Conservation (phyloP, 2,329 filamentous ascomycete genomes). For the Fusarium redolens region DNA sequence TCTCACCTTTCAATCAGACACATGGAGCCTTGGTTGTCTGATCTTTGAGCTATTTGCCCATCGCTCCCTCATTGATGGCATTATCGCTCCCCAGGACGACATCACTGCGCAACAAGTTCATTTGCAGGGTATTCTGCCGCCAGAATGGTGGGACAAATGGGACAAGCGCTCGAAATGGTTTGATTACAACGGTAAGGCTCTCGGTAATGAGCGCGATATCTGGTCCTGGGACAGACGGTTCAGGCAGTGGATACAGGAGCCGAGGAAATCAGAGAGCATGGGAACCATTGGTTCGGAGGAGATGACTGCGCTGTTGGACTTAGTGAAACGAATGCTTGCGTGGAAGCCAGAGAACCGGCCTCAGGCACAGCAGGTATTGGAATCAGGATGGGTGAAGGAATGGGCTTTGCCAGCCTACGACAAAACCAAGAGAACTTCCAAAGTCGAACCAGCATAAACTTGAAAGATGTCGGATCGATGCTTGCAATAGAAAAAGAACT, state of each 20-base stretch:
- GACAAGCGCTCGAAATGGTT: slow-evolving; percentile 34
- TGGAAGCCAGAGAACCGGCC: slow-evolving; percentile 14
- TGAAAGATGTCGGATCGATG: too few relatives aligned
- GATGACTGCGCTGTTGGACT: neutral
- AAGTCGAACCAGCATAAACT: neutral
- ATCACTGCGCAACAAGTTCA: slow-evolving; percentile 36
- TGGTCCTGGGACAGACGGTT: slow-evolving; percentile 21
- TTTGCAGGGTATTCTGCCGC: slow-evolving; percentile 26
- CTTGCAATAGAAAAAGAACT: neutral
- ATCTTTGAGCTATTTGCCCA: slow-evolving; percentile 51
- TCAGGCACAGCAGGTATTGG: slow-evolving; percentile 10
- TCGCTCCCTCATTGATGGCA: slow-evolving; percentile 35
- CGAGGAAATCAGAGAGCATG: slow-evolving; percentile 3
- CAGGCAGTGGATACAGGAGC: slow-evolving; percentile 14
- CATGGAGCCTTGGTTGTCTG: slow-evolving; percentile 54
- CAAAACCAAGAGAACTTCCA: neutral
- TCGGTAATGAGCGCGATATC: slow-evolving; percentile 4
- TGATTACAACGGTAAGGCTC: slow-evolving; percentile 25
- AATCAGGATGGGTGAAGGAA: slow-evolving; percentile 24
- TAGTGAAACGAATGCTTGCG: slow-evolving; percentile 25
- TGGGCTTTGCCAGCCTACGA: slow-evolving; percentile 29
- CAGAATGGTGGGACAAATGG: slow-evolving; percentile 41
- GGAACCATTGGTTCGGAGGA: neutral
- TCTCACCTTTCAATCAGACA: slow-evolving; percentile 51
- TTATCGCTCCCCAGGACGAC: slow-evolving; percentile 26